A percentile compares a stretch with the other conserved stretches of the same genome.
These are phyloP conservation scores for Pyrenophora seminiperda DNA, from an alignment of 2,329 filamentous ascomycete species.

Conservation along the genomic window DNA sequence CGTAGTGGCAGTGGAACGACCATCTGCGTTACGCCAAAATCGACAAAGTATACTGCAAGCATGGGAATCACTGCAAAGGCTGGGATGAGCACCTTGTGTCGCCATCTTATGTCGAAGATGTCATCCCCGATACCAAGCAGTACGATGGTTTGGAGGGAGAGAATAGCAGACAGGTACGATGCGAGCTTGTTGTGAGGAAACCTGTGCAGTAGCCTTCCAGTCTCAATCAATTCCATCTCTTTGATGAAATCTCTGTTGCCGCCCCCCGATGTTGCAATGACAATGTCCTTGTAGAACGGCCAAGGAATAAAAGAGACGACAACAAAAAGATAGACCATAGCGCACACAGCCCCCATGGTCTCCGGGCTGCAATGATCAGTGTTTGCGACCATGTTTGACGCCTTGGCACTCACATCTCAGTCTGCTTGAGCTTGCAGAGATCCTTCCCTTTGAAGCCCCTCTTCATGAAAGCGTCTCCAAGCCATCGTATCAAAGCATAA, in stretches of 20 bases:
- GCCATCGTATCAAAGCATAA: slow-evolving; percentile 90
- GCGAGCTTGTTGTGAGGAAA: slow-evolving; percentile 98
- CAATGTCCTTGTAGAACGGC: slow-evolving; percentile 97
- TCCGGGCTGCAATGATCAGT: slow-evolving; percentile 67
- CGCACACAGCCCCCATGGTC: slow-evolving; percentile 93
- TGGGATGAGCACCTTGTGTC: slow-evolving; percentile 98
- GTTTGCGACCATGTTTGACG: background rate
- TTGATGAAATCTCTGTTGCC: slow-evolving; percentile 87
- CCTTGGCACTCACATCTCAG: slow-evolving; percentile 68
- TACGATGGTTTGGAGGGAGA: slow-evolving; percentile 87
- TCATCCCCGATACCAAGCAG: slow-evolving; percentile 94
- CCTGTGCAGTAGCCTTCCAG: slow-evolving; percentile 82
- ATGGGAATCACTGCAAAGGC: slow-evolving; percentile 92
- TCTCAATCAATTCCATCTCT: slow-evolving; percentile 73
- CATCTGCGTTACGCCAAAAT: slow-evolving; percentile 95
- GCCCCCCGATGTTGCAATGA: slow-evolving; percentile 89
- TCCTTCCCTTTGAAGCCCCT: slow-evolving; percentile 90
- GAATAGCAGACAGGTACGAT: slow-evolving; percentile 90
- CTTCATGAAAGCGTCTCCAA: slow-evolving; percentile 85
- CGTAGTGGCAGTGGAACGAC: slow-evolving; percentile 87
- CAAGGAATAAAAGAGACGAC: slow-evolving; percentile 95
- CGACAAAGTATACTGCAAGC: slow-evolving; percentile 96
- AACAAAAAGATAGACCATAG: slow-evolving; percentile 85
- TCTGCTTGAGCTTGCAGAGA: slow-evolving; percentile 75
- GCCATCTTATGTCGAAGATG: slow-evolving; percentile 97